These are phyloP conservation scores for Priceomyces melissophilus DNA, from an alignment of 805 yeast genomes.

Conservation along the genomic window DNA sequence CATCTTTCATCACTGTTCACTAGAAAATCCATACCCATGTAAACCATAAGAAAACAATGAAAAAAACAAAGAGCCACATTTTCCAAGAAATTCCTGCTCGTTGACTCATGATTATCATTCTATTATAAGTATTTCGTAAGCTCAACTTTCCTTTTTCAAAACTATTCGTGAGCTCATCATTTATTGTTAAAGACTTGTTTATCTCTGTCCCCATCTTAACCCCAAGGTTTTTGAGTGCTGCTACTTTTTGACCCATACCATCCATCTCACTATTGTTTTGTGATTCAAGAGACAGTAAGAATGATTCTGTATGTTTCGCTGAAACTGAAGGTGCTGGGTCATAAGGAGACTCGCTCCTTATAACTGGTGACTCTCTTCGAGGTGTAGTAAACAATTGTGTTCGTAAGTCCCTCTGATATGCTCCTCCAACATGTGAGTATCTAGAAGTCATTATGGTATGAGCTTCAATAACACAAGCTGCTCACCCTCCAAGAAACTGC, in stretches of 20 bases:
- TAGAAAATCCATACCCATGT: slow-evolving; percentile 40
- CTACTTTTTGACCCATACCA: slow-evolving; percentile 38
- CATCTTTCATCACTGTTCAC: neutral
- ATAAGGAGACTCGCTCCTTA: slow-evolving; percentile 37
- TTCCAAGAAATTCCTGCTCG: slow-evolving; percentile 44
- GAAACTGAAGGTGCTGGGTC: slow-evolving; percentile 22
- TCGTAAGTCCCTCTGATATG: slow-evolving; percentile 41
- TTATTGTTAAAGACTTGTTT: slow-evolving; percentile 37
- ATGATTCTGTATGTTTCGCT: slow-evolving; percentile 41
- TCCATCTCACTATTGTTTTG: slow-evolving; percentile 43
- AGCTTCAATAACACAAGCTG: too few relatives aligned
- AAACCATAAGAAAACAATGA: slow-evolving; percentile 34
- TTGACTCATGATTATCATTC: slow-evolving; percentile 44
- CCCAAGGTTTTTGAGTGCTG: slow-evolving; percentile 39
- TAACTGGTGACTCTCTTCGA: slow-evolving; percentile 19
- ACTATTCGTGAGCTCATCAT: slow-evolving; percentile 38
- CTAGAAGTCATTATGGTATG: slow-evolving; percentile 21
- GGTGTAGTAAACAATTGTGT: slow-evolving; percentile 38
- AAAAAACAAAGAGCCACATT: slow-evolving; percentile 42
- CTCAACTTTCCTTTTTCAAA: slow-evolving; percentile 39
- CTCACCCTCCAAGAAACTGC: too few relatives aligned
- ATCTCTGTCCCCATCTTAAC: slow-evolving; percentile 42
- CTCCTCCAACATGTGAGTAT: slow-evolving; percentile 26
- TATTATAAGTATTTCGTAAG: slow-evolving; percentile 40
- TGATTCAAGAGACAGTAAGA: slow-evolving; percentile 40